Evolutionary conservation across 768 basidiomycete genomes (phyloP), one percentile per base, ranked within the genome.

Genomic region (Thelephora aurantiotincta): DNA sequence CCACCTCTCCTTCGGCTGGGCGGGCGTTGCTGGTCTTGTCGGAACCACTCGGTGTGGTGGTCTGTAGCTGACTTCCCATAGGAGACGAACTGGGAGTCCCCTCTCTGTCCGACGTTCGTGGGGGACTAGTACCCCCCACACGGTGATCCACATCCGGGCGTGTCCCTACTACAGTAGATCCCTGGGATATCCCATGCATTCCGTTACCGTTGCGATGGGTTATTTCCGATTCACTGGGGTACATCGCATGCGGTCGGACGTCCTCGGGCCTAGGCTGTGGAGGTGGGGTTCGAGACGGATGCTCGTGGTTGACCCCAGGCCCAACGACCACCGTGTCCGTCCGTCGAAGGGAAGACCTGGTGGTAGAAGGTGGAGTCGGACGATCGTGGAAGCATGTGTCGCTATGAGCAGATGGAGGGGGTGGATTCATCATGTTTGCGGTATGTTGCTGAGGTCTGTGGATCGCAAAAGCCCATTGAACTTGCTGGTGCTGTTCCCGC

Each of bases 1-100:
- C 63, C 9, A 54, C 62, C 0, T 60, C 63, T 12, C 70, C 70
- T 1, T 59, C 66, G 47, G 69, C 69, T n/a, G 52, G 58, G 26
- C 57, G 57, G 26, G 51, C 54, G 12, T 63, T 14, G 38, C 14
- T 14, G 12, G 16, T 23, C 34, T 48, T 51, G 45, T 51, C 52
- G 20, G 55, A 52, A 16, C 50, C 51, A 1, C 55, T 57, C 6
- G 57, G 52, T 12, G 58, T 58, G 5, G 56, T 55, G 48, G 59
- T 59, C 18, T 54, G 50, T 5, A 57, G 59, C 5, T 30, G 26
- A 9, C 26, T 30, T 30, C 26, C 26, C 26, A 9, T 9, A 30
- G 26, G 26, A 30, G 26, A 30, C 9, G 26, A 9, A 30, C 26
- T 30, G 26, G 26, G 9, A 30, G 9, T 9, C 26, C 9, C 9